Conservation (phyloP, 1,139 yeast species). For the Magnusiomyces tetraspermus region DNA sequence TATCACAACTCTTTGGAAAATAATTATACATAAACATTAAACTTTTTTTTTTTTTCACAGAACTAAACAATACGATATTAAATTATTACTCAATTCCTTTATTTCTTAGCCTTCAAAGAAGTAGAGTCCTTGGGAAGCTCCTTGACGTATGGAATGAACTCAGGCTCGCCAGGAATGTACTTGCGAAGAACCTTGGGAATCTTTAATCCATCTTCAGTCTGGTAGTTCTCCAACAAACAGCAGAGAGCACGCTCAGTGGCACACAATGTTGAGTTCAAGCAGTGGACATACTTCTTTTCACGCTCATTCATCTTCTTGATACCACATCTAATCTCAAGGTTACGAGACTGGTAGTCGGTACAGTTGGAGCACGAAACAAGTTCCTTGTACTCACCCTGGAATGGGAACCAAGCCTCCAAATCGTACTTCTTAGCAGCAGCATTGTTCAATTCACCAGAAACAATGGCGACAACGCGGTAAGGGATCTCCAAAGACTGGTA, state of each 20-base stretch:
- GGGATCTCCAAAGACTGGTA: slow-evolving; percentile 88
- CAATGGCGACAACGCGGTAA: slow-evolving; percentile 95
- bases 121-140: slow-evolving; percentile 75
- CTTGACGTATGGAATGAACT: slow-evolving; percentile 79
- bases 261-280: slow-evolving; percentile 92
- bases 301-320: slow-evolving; percentile 90
- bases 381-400: slow-evolving; percentile 96
- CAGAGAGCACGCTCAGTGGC: slow-evolving; percentile 98
- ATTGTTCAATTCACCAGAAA: slow-evolving; percentile 95
- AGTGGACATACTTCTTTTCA: slow-evolving; percentile 96
- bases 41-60: too few species aligned
- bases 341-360: slow-evolving; percentile 98
- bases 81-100: background rate
- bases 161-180: slow-evolving; percentile 97
- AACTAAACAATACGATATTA: background rate
- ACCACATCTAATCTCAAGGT: slow-evolving; percentile 97
- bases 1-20: background rate
- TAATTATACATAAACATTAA: background rate
- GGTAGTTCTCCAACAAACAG: slow-evolving; percentile 94
- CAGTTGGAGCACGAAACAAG: slow-evolving; percentile 97
- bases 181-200: slow-evolving; percentile 92
- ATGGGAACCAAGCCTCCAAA: slow-evolving; percentile 99
- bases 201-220: slow-evolving; percentile 87
- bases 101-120: slow-evolving; percentile 14
- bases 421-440: slow-evolving; percentile 99